Evolutionary conservation across 352 stramenopile genomes (phyloP), one percentile per base, ranked within the genome.

Genomic region (Globisporangium alternatum): DNA sequence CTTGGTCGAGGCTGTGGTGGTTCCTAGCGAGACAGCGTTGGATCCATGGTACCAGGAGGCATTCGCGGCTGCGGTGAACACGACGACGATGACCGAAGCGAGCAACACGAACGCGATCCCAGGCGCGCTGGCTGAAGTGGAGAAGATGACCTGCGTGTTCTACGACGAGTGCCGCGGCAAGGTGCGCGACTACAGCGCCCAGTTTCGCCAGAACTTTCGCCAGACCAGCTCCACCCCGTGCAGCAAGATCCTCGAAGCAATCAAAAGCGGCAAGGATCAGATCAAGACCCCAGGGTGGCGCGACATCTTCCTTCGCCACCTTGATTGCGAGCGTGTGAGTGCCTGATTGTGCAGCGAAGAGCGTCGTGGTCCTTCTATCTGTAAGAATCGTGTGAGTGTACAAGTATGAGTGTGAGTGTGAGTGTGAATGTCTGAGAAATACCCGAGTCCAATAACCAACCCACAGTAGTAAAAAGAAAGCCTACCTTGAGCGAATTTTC

Each of bases 131-230:
- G 60, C 79, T 19, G 86, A 94, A 55, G 82, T 95, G 35, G 83
- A 94, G 67, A 93, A 92, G 74, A 96, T 96, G 88, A 93, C 87
- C 9, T 96, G 88, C 56, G 72, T 96, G 47, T 94, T 94, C 60
- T 93, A 91, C 62, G 76, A 95, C 59, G 83, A 95, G 62, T 96
- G 88, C 60, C 86, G 83, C 43, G 86, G 78, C 48, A 77, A 76
- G 13, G 84, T 96, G 43, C 66, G 65, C 19, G 80, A 91, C 64
- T 90, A 83, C 58, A 91, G 70, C 47, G 60, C 78, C 41, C 52
- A 66, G 49, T 95, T 96, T 57, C 79, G 77, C 17, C 68, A 71
- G 37, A 91, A 79, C 56, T 96, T 96, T 61, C 74, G 89, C 59
- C 63, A 65, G 31, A 81, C 65, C 21, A 72, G 65, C 2, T 84